These are phyloP conservation scores for Arctostaphylos glauca DNA, from an alignment of 148 eudicot genomes.

Conservation along the genomic window DNA sequence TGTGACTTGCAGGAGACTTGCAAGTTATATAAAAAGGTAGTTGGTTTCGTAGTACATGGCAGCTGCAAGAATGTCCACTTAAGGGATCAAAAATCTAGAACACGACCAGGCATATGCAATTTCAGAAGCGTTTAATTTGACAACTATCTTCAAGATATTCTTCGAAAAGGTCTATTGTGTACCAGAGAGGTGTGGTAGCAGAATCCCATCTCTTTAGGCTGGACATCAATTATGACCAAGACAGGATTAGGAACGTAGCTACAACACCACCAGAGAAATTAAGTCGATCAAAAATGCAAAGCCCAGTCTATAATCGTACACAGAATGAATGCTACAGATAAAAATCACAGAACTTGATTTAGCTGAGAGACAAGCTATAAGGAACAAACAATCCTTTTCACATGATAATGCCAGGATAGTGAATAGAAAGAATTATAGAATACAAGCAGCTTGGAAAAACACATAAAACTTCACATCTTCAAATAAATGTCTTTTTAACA, in stretches of 20 bases:
- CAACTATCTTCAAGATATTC: too few species aligned
- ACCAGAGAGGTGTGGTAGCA: too few species aligned
- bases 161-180: too few species aligned
- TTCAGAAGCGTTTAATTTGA: too few species aligned
- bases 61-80: too few species aligned
- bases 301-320: background rate
- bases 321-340: background rate
- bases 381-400: background rate
- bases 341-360: background rate
- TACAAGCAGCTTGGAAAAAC: background rate
- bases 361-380: background rate
- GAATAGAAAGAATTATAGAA: background rate
- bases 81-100: too few species aligned
- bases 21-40: too few species aligned
- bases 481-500: background rate
- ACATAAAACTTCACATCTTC: too few species aligned
- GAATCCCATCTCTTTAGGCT: conserved; percentile 87
- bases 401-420: background rate
- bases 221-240: conserved; percentile 94
- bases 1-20: too few species aligned
- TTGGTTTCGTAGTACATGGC: too few species aligned
- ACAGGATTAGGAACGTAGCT: conserved; percentile 96
- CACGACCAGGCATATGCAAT: too few species aligned
- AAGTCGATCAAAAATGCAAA: background rate
- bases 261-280: conserved; percentile 15